These are phyloP conservation scores for Amanita exitialis DNA, from an alignment of 768 basidiomycete genomes.

Conservation along the genomic window DNA sequence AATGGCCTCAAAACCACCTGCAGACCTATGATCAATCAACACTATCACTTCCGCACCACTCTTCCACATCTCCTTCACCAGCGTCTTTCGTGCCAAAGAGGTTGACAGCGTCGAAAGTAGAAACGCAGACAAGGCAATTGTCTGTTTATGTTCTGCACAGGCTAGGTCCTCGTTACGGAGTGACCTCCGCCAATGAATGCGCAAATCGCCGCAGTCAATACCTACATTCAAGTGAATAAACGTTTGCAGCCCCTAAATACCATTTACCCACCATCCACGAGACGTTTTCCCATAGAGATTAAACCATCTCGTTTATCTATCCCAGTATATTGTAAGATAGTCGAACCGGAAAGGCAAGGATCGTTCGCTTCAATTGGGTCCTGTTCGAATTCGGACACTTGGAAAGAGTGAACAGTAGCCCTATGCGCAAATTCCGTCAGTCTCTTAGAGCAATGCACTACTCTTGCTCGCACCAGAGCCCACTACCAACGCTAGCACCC, in stretches of 20 bases:
- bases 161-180: conserved; percentile 37
- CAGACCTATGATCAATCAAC: conserved; percentile 77
- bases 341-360: conserved; percentile 34
- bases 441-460: conserved; percentile 5
- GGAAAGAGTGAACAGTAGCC: conserved; percentile 63
- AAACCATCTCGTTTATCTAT: conserved; percentile 75
- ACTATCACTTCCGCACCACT: conserved; percentile 84
- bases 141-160: conserved; percentile 32
- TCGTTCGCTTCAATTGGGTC: conserved; percentile 20
- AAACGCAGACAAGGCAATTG: conserved; percentile 80
- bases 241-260: background rate
- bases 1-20: conserved; percentile 65
- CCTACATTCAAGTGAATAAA: conserved; percentile 21
- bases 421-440: conserved; percentile 22
- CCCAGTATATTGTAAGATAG: conserved; percentile 53
- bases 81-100: conserved; percentile 45
- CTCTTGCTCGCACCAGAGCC: conserved; percentile 53
- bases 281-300: conserved; percentile 51
- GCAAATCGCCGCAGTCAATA: conserved; percentile 33
- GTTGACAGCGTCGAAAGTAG: conserved; percentile 66
- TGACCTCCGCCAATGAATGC: conserved; percentile 44
- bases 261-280: conserved; percentile 40
- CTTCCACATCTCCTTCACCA: conserved; percentile 85
- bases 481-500: conserved; percentile 78
- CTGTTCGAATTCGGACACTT: conserved; percentile 18